These are phyloP conservation scores for Balamuthia mandrillaris DNA, from an alignment of 208 protist species.

Conservation along the genomic window DNA sequence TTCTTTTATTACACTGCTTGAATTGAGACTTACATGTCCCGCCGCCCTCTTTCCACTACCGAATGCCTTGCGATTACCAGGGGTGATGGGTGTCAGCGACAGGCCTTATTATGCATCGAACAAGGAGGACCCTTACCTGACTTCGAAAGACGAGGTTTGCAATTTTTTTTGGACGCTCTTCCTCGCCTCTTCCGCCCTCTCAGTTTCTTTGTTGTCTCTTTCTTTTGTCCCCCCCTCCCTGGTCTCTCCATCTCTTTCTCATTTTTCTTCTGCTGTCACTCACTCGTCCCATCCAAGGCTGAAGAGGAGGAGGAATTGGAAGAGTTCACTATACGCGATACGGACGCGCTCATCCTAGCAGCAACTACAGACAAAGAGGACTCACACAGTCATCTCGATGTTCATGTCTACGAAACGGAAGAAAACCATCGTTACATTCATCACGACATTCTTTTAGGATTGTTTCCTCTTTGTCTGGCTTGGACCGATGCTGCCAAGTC, in stretches of 20 bases:
- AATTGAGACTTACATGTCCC: not conserved
- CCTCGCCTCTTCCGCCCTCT: not conserved
- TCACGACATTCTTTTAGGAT: slow-evolving; percentile 90
- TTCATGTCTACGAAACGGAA: slow-evolving; percentile 89
- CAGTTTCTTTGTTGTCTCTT: not conserved
- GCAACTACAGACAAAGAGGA: slow-evolving; percentile 66
- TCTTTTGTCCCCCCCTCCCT: not conserved
- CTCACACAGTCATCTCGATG: slow-evolving; percentile 53
- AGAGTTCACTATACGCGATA: slow-evolving; percentile 81
- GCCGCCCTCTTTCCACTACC: too few species aligned
- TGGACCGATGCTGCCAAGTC: slow-evolving; percentile 84
- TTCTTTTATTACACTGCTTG: not conserved
- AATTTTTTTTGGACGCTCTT: too few species aligned
- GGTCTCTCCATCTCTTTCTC: not conserved
- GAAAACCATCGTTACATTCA: slow-evolving; percentile 92
- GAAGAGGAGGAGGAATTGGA: slow-evolving; percentile 84
- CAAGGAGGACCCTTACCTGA: slow-evolving; percentile 46
- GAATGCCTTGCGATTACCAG: too few species aligned
- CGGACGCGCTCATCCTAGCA: slow-evolving; percentile 64
- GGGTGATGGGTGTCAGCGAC: not conserved
- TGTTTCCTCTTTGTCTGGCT: slow-evolving; percentile 87
- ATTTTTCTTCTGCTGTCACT: not conserved
- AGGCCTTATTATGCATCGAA: not conserved
- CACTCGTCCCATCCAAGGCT: not conserved
- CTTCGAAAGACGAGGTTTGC: too few species aligned